phyloP scores from a whole-genome alignment of 164 flowering plant genomes.

The Dillenia suffruticosa region DNA sequence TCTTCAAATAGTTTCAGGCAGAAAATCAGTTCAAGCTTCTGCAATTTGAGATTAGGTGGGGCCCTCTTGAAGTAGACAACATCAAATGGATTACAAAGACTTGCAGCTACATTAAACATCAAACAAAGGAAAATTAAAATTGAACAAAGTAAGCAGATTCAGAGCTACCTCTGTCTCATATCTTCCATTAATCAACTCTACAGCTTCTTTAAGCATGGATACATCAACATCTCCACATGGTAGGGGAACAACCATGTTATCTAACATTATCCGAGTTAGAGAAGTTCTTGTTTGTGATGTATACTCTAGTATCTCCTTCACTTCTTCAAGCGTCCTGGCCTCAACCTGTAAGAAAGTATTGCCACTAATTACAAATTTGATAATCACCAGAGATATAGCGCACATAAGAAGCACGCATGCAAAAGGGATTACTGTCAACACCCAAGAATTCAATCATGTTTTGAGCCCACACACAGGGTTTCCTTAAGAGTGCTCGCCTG shows the following conservation, averaged over 20 bases:
- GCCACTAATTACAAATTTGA: neutral
- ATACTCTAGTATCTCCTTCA: constrained; percentile 74
- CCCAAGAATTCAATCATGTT: no score
- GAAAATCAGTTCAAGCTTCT: neutral
- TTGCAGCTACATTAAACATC: neutral
- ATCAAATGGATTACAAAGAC: neutral
- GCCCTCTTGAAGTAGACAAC: neutral
- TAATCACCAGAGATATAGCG: neutral
- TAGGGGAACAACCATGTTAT: constrained; percentile 90
- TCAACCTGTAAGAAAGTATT: constrained; percentile 48
- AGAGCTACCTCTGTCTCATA: constrained; percentile 89
- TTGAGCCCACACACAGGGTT: no score
- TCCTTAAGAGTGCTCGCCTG: neutral
- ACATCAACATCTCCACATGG: constrained; percentile 82
- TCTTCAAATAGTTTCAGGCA: no score
- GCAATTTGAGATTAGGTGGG: neutral
- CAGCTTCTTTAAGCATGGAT: constrained; percentile 93
- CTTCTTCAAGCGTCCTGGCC: constrained; percentile 90
- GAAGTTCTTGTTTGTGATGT: constrained; percentile 58
- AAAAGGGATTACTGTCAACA: no score
- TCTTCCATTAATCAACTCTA: constrained; percentile 65
- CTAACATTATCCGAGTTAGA: constrained; percentile 91
- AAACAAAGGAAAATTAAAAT: neutral
- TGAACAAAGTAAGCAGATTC: neutral
- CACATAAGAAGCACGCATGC: neutral